Evolutionary conservation across 768 basidiomycete genomes (phyloP), one percentile per base, ranked within the genome.

Genomic region (Clitopilus hobsonii): DNA sequence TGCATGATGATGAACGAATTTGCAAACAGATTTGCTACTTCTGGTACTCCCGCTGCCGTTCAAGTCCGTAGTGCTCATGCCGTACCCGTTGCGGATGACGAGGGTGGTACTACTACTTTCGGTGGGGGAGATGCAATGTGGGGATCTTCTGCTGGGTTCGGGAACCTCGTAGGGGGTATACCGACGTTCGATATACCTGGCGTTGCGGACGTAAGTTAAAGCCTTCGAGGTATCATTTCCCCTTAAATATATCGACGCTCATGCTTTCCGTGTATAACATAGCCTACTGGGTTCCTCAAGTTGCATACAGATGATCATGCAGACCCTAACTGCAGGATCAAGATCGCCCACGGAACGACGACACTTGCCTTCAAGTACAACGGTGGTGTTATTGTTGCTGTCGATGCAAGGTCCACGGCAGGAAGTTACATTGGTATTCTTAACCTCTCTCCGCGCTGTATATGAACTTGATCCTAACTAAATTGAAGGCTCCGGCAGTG

Each of bases 291-390:
- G 5, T 98, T 98, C 74, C 77, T 98, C 63, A 82, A 88, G 63
- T 74, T 95, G 54, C 94, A 98, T 74, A 98, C 96, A 38, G 94
- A 98, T 69, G 94, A 97, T 74, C 88, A 85, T 59, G 94, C 94
- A 55, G 94, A 98, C 77, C 91, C 94, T 32, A 84, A 80, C 54
- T 96, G 94, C 77, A 86, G 83, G 71, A 98, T 99, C 73, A 98
- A 98, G 79, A 95, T 99, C 61, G 89, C 93, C 68, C 97, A 99
- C 68, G 97, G 97, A 64, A 99, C 97, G 23, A 99, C 97, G 10
- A 98, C 97, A 2, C 80, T 99, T 38, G 97, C 97, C 5, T 99
- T 99, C 82, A 81, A 92, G 67, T 99, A 89, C 76, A 77, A 91
- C 67, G 97, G 97, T 20, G 97, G 97, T 54, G 94, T 98, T 55